phyloP scores from a whole-genome alignment of 2,329 filamentous ascomycete species.

The Xylaria sp. region DNA sequence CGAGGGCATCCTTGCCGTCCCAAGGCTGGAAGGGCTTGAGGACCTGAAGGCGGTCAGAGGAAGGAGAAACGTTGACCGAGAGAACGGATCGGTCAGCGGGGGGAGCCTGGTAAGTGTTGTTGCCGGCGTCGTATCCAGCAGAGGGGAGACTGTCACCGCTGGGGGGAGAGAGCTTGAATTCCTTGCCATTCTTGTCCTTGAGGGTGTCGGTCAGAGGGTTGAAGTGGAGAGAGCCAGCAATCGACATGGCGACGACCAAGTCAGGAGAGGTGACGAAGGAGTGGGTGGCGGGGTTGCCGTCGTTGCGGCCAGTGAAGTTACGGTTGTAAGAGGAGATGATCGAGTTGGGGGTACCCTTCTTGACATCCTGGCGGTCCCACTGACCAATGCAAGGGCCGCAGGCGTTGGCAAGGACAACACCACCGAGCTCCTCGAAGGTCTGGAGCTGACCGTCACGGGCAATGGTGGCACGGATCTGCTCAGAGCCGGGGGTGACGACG shows the following conservation, averaged over 20 bases:
- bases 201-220: constrained; percentile 90
- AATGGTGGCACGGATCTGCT: constrained; percentile 94
- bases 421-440: constrained; percentile 95
- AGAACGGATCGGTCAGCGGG: constrained; percentile 71
- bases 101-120: constrained; percentile 93
- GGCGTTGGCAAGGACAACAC: constrained; percentile 90
- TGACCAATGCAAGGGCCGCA: constrained; percentile 91
- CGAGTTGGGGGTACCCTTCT: constrained; percentile 93
- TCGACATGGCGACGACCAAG: constrained; percentile 77
- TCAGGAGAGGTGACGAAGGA: constrained; percentile 90
- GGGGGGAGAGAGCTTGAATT: constrained; percentile 81
- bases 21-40: constrained; percentile 80
- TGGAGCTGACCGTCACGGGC: constrained; percentile 83
- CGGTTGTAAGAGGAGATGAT: constrained; percentile 99
- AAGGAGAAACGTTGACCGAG: constrained; percentile 75
- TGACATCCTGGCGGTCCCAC: constrained; percentile 89
- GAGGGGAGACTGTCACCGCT: constrained; percentile 74
- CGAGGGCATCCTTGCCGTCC: constrained; percentile 83
- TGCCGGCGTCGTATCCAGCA: constrained; percentile 81
- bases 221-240: constrained; percentile 83
- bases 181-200: constrained; percentile 92
- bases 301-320: constrained; percentile 98
- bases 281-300: constrained; percentile 91
- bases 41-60: constrained; percentile 89
- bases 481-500: constrained; percentile 91